Base-by-base conservation (phyloP, 1,139 yeast genomes). In the Hyphopichia khmerensis region DNA sequence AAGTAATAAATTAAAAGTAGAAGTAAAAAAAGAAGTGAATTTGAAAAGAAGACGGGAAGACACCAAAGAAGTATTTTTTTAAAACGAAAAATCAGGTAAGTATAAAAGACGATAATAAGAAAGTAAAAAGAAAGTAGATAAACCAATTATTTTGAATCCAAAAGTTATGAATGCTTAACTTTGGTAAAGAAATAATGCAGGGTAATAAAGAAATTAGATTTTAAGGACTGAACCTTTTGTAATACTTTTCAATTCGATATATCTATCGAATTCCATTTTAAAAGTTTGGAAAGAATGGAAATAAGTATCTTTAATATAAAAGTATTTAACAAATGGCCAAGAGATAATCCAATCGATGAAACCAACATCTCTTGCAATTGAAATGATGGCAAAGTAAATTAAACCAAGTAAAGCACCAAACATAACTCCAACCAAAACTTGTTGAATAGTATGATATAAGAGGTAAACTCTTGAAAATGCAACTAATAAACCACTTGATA, bases 391-490 rank as follows among this genome's bases (percentile, higher is more conserved):
- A 56, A 80, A 87, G 69, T 86, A 90, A 0, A 61, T 48, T 10
- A 77, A 52, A 0, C 95, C 95, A 16, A 82, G 59, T 0, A 74
- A 55, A 0, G 68, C 53, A 0, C 98, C 99, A 13, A 86, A 60
- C 18, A 75, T 54, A 3, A 77, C 67, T 0, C 99, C 99, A 10
- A 85, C 87, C 11, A 75, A 42, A 1, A 91, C 95, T 60, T 93
- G 99, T 34, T 69, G 69, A 24, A 67, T 46, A 19, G 88, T 77
- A 61, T 93, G 99, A 60, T 93, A 93, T 46, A 77, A 72, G 45
- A 93, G 69, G 61, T 89, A 85, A 16, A 87, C 85, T 43, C 99
- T 71, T 4, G 96, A 87, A 45, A 71, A 77, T 18, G 86, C 82
- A 15, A 90, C 96, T 4, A 76, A 55, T 1, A 62, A 41, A 8